These are phyloP conservation scores for Pseudogymnoascus sp. DNA, from an alignment of 2,329 filamentous ascomycete species.

Conservation along the genomic window DNA sequence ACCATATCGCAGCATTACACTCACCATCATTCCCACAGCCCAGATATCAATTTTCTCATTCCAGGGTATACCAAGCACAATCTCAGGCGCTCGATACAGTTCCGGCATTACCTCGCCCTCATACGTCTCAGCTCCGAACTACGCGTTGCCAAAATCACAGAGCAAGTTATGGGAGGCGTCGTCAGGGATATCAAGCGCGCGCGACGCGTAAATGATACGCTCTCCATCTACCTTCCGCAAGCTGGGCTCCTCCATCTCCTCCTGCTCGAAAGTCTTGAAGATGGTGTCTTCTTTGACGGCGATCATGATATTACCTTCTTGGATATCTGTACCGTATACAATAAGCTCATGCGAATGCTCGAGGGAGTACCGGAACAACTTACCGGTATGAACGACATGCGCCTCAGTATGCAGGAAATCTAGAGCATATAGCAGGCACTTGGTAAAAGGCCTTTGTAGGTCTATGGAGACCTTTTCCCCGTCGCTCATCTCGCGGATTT, in stretches of 20 bases:
- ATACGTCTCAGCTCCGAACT: conserved; percentile 15
- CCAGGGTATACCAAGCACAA: conserved; percentile 20
- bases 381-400: conserved; percentile 23
- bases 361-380: conserved; percentile 11
- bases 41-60: conserved; percentile 24
- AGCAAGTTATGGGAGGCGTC: conserved; percentile 19
- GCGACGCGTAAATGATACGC: conserved; percentile 25
- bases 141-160: conserved; percentile 26
- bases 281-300: conserved; percentile 26
- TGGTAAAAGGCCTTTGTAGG: conserved; percentile 17
- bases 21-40: conserved; percentile 23
- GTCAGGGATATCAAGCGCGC: conserved; percentile 17
- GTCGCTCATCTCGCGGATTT: conserved; percentile 13
- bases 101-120: conserved; percentile 20
- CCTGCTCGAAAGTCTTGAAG: conserved; percentile 24
- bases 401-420: conserved; percentile 24
- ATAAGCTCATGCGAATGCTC: conserved; percentile 2
- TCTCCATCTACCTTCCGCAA: conserved; percentile 26
- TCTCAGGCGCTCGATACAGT: conserved; percentile 23
- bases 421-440: conserved; percentile 18
- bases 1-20: background rate
- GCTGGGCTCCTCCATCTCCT: conserved; percentile 18
- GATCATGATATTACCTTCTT: conserved; percentile 29
- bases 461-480: conserved; percentile 13
- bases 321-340: conserved; percentile 23